Evolutionary conservation across 768 basidiomycete genomes (phyloP).

Genomic region (Gloeophyllum trabeum): DNA sequence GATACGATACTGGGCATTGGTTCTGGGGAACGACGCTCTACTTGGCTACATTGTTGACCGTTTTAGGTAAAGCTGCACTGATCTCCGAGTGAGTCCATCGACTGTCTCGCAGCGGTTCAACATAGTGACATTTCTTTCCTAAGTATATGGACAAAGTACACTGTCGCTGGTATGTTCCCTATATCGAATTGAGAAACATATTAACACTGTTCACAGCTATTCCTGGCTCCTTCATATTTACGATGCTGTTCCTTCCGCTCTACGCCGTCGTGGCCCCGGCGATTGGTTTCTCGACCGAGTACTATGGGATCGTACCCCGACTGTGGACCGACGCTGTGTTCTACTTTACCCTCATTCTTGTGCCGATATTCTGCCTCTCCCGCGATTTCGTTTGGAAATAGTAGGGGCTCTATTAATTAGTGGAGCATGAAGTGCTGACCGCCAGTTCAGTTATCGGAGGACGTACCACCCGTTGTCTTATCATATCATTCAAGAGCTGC

Average conservation of each 20-base stretch:
- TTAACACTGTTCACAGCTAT: conserved; percentile 46
- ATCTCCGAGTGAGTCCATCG: conserved; percentile 77
- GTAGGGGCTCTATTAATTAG: conserved; percentile 32
- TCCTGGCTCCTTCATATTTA: conserved; percentile 92
- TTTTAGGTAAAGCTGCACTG: conserved; percentile 93
- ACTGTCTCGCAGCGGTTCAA: conserved; percentile 3
- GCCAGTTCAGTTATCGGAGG: conserved; percentile 53
- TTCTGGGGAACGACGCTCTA: conserved; percentile 98
- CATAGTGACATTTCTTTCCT: conserved; percentile 1
- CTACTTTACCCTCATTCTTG: conserved; percentile 77
- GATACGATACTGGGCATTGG: conserved; percentile 90
- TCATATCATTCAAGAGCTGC: conserved; percentile 97
- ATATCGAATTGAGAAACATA: neutral
- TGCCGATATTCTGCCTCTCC: conserved; percentile 76
- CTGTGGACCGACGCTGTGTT: conserved; percentile 85
- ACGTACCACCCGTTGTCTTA: conserved; percentile 90
- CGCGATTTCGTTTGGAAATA: conserved; percentile 98
- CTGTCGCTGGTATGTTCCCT: conserved; percentile 58
- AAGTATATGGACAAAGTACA: conserved; percentile 99
- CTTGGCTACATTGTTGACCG: conserved; percentile 84
- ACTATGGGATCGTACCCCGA: conserved; percentile 78
- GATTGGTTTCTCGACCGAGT: conserved; percentile 85
- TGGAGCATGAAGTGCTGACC: conserved; percentile 4
- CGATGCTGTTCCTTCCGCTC: conserved; percentile 90
- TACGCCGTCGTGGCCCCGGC: conserved; percentile 83